phyloP scores from a whole-genome alignment of 2,329 filamentous ascomycete species.

The Dendryphion nanum region DNA sequence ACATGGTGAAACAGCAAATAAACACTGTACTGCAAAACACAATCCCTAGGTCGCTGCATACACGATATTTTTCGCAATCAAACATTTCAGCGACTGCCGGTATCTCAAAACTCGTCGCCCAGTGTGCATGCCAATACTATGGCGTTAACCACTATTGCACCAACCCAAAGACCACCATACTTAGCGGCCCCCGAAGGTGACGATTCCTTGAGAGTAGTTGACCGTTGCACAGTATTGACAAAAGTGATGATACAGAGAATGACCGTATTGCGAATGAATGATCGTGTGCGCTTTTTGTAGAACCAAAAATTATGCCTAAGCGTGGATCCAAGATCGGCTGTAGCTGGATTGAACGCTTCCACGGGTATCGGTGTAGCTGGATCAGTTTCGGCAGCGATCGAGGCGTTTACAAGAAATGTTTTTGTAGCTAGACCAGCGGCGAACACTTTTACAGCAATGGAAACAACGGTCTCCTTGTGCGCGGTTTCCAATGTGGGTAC shows the following conservation, averaged over 20 bases:
- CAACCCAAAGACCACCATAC: slow-evolving; percentile 75
- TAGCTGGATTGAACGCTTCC: slow-evolving; percentile 62
- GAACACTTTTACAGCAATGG: slow-evolving; percentile 55
- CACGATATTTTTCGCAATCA: too few relatives aligned
- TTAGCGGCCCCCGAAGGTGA: slow-evolving; percentile 67
- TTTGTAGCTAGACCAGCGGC: slow-evolving; percentile 71
- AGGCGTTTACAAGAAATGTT: slow-evolving; percentile 74
- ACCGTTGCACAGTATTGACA: slow-evolving; percentile 62
- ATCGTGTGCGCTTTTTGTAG: slow-evolving; percentile 64
- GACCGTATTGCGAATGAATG: slow-evolving; percentile 56
- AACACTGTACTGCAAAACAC: too few relatives aligned
- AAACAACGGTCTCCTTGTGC: slow-evolving; percentile 57
- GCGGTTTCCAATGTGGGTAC: slow-evolving; percentile 68
- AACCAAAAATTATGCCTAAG: slow-evolving; percentile 72
- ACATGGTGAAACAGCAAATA: too few relatives aligned
- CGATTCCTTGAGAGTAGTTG: slow-evolving; percentile 67
- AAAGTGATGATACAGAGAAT: slow-evolving; percentile 47
- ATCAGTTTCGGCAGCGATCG: slow-evolving; percentile 56
- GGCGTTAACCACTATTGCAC: slow-evolving; percentile 62
- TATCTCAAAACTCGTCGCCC: slow-evolving; percentile 26
- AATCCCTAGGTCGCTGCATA: too few relatives aligned
- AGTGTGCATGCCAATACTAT: slow-evolving; percentile 54
- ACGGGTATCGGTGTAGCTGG: slow-evolving; percentile 47
- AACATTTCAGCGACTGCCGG: too few relatives aligned
- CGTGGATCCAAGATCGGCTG: slow-evolving; percentile 67